phyloP scores from a whole-genome alignment of 768 basidiomycete species.

The Boletus reticulatus region DNA sequence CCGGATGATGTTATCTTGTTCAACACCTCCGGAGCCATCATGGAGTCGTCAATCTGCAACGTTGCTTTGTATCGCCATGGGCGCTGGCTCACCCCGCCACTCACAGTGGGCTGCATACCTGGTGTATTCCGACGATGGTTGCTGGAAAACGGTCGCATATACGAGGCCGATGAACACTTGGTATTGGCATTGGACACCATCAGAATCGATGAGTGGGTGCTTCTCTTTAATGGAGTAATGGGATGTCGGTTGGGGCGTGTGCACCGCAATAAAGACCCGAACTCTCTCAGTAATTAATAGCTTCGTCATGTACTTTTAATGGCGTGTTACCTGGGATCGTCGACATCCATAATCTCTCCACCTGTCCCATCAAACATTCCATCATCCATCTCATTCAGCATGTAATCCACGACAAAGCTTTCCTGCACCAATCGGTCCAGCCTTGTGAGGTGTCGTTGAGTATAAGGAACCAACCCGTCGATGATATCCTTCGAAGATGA shows the following conservation, averaged over 20 bases:
- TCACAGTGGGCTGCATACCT: slow-evolving; percentile 62
- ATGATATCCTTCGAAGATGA: slow-evolving; percentile 66
- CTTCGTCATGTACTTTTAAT: slow-evolving; percentile 17
- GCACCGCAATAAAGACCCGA: neutral
- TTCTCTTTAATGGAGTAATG: slow-evolving; percentile 70
- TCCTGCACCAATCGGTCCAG: slow-evolving; percentile 90
- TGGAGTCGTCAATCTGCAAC: slow-evolving; percentile 71
- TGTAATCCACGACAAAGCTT: slow-evolving; percentile 92
- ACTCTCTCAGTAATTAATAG: neutral
- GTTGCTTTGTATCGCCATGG: slow-evolving; percentile 58
- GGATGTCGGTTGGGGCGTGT: slow-evolving; percentile 60
- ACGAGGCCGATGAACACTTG: slow-evolving; percentile 45
- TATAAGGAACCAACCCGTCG: slow-evolving; percentile 89
- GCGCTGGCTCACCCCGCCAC: slow-evolving; percentile 65
- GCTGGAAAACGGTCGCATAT: slow-evolving; percentile 54
- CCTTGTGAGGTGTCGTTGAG: slow-evolving; percentile 85
- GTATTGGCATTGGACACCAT: slow-evolving; percentile 46
- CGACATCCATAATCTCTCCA: slow-evolving; percentile 42
- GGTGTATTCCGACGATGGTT: slow-evolving; percentile 73
- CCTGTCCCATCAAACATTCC: slow-evolving; percentile 61
- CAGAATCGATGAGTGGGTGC: slow-evolving; percentile 56
- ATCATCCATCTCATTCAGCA: slow-evolving; percentile 85
- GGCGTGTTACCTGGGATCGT: slow-evolving; percentile 6
- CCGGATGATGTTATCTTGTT: slow-evolving; percentile 63
- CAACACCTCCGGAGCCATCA: slow-evolving; percentile 48